Percentiles rank a stretch among this genome's conserved stretches.
Evolutionary conservation across 805 yeast species (phyloP).

Genomic region (Komagataella pseudopastoris): DNA sequence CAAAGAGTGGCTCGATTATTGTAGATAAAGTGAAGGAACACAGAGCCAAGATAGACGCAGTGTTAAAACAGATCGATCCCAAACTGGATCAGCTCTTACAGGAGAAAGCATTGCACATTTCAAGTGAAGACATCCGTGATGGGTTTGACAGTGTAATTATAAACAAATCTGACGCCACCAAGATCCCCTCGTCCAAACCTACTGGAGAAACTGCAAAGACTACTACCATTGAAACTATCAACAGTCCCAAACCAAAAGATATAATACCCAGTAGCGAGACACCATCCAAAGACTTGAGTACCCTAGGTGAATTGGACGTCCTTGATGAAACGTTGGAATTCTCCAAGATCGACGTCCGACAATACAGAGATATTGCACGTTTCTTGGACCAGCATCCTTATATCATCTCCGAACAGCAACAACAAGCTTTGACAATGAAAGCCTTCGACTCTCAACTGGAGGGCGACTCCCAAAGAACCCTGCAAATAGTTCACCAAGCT

Average conservation of each 20-base stretch:
- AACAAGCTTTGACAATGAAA: constrained; percentile 85
- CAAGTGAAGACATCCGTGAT: constrained; percentile 83
- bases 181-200: not conserved
- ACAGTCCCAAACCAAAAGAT: not conserved
- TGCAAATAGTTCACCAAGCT: constrained; percentile 67
- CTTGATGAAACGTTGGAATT: constrained; percentile 55
- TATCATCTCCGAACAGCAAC: constrained; percentile 71
- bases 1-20: constrained; percentile 22
- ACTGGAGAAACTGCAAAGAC: constrained; percentile 5
- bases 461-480: constrained; percentile 39
- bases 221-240: not conserved
- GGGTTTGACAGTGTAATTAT: constrained; percentile 82
- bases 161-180: constrained; percentile 34
- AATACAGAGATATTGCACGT: constrained; percentile 34
- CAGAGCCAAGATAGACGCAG: constrained; percentile 54
- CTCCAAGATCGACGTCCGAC: constrained; percentile 37
- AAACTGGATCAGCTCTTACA: constrained; percentile 54
- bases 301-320: constrained; percentile 36
- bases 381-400: constrained; percentile 45
- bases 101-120: constrained; percentile 64
- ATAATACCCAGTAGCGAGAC: not conserved
- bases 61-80: constrained; percentile 46
- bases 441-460: constrained; percentile 77
- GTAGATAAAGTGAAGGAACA: constrained; percentile 40
- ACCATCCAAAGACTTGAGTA: constrained; percentile 18